These are phyloP conservation scores for Antitrichia curtipendula DNA, from an alignment of 225 moss, liverwort and hornwort genomes.

Conservation along the genomic window DNA sequence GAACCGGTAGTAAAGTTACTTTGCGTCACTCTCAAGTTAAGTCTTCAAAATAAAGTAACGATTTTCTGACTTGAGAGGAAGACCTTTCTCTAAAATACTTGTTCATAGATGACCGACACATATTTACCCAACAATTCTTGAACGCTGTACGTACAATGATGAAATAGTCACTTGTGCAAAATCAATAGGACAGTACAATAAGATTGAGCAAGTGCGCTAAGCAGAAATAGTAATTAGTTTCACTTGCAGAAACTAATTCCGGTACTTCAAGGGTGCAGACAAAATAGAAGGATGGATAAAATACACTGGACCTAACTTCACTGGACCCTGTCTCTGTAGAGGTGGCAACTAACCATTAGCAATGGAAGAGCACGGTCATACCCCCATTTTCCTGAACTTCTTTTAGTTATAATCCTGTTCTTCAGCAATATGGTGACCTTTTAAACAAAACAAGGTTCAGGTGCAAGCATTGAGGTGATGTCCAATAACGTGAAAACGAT, in stretches of 20 bases:
- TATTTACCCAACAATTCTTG: not conserved
- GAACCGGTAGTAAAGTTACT: not conserved
- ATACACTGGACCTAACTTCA: not conserved
- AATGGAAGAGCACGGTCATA: not conserved
- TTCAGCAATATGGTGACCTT: not conserved
- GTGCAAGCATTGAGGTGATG: not conserved
- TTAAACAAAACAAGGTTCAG: not conserved
- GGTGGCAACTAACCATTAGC: no score
- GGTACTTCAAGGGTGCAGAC: not conserved
- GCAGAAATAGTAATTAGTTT: not conserved
- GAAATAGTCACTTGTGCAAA: not conserved
- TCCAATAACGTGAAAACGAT: not conserved
- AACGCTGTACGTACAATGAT: not conserved
- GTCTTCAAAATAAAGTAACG: not conserved
- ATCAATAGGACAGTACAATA: not conserved
- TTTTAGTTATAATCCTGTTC: not conserved
- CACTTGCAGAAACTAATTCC: not conserved
- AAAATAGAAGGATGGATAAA: not conserved
- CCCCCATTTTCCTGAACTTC: not conserved
- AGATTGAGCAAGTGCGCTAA: not conserved
- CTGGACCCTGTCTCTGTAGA: not conserved
- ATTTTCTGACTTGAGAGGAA: not conserved
- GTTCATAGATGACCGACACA: not conserved
- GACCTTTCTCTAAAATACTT: not conserved
- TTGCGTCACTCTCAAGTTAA: not conserved